Conservation (phyloP, 2,329 filamentous ascomycete genomes). For the Arthrobotrys pseudoclavata region DNA sequence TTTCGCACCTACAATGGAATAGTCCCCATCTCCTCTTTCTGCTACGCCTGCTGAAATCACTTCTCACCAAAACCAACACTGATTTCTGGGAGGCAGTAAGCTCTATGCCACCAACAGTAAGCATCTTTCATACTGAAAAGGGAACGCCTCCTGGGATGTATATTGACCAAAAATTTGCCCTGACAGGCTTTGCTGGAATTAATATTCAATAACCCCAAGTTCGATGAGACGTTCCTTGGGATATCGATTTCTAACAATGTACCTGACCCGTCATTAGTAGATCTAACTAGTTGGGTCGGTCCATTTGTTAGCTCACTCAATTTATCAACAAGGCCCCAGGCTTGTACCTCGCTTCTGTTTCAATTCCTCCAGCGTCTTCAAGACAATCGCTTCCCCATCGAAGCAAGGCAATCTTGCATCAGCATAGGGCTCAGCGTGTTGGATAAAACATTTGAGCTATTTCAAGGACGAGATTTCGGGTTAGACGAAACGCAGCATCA, state of each 20-base stretch:
- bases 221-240: slow-evolving; percentile 60
- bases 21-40: slow-evolving; percentile 61
- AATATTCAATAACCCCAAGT: slow-evolving; percentile 62
- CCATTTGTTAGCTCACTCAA: slow-evolving; percentile 62
- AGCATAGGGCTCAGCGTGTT: slow-evolving; percentile 68
- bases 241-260: slow-evolving; percentile 58
- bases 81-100: slow-evolving; percentile 63
- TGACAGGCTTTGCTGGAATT: slow-evolving; percentile 61
- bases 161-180: slow-evolving; percentile 40
- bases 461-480: slow-evolving; percentile 66
- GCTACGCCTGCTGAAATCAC: slow-evolving; percentile 61
- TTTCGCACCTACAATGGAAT: slow-evolving; percentile 62
- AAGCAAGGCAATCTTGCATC: slow-evolving; percentile 68
- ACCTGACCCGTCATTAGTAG: slow-evolving; percentile 58
- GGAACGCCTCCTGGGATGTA: neutral
- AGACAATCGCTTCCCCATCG: slow-evolving; percentile 66
- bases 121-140: neutral
- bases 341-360: slow-evolving; percentile 61
- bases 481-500: slow-evolving; percentile 68
- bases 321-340: slow-evolving; percentile 54
- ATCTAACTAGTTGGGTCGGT: slow-evolving; percentile 63
- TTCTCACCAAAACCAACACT: slow-evolving; percentile 62
- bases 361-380: slow-evolving; percentile 65
- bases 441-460: slow-evolving; percentile 67
- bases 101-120: slow-evolving; percentile 55